phyloP scores from a whole-genome alignment of 176 grass and related monocot genomes.

The Oryza australiensis region DNA sequence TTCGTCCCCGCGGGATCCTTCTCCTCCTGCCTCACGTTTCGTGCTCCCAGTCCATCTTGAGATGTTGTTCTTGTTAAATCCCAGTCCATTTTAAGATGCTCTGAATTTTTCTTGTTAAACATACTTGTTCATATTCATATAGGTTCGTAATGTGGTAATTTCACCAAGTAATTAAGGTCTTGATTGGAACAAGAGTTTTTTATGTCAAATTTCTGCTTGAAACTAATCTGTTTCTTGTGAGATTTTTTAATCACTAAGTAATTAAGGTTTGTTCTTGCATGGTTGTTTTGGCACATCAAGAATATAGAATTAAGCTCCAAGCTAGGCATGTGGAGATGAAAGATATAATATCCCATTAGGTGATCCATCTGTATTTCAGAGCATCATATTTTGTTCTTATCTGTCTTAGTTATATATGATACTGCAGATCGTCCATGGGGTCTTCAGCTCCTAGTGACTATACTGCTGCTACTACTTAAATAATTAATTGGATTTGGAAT shows the following conservation, averaged over 20 bases:
- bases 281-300: background rate
- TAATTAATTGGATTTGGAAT: too few relatives aligned
- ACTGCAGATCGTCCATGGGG: background rate
- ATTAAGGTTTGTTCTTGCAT: conserved; percentile 6
- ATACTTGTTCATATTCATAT: too few relatives aligned
- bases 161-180: background rate
- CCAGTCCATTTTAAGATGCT: too few relatives aligned
- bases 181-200: background rate
- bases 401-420: background rate
- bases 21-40: too few relatives aligned
- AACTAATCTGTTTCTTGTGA: background rate
- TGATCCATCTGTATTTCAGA: background rate
- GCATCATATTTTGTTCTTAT: background rate
- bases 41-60: too few relatives aligned
- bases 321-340: conserved; percentile 7
- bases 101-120: too few relatives aligned
- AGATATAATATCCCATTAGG: background rate
- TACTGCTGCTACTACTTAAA: background rate
- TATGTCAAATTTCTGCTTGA: background rate
- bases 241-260: too few relatives aligned
- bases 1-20: too few relatives aligned
- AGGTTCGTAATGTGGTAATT: too few relatives aligned
- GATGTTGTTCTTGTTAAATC: too few relatives aligned
- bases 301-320: conserved; percentile 2
- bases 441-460: background rate